A percentile compares a stretch with the other conserved stretches of the same genome.
phyloP scores from a whole-genome alignment of 2,329 filamentous ascomycete genomes.

The Ophiostoma montium region DNA sequence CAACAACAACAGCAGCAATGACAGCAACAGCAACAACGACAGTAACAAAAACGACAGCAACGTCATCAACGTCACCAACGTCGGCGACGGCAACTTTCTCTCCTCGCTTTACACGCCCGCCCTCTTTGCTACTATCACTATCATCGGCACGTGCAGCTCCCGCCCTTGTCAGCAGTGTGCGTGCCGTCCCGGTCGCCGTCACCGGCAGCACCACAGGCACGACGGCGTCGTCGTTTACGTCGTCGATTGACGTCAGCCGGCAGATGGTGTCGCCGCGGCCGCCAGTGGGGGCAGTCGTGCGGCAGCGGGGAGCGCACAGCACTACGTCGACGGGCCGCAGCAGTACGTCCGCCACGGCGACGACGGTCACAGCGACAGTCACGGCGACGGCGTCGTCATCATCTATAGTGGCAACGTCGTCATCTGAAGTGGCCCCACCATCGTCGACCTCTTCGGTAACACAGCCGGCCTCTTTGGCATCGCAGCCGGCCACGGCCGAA shows the following conservation, averaged over 20 bases:
- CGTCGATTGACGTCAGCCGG: background rate
- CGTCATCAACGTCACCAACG: no score
- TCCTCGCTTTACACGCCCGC: background rate
- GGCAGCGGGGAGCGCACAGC: background rate
- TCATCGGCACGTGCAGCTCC: slow-evolving; percentile 3
- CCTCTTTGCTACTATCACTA: background rate
- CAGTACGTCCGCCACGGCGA: background rate
- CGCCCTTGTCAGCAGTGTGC: slow-evolving; percentile 3
- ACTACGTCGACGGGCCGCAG: background rate
- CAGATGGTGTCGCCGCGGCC: background rate
- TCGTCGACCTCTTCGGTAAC: slow-evolving; percentile 8
- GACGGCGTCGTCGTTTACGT: background rate
- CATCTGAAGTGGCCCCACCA: slow-evolving; percentile 1
- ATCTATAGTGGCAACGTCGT: background rate
- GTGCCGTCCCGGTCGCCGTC: background rate
- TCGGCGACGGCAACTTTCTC: no score
- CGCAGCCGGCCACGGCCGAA: no score
- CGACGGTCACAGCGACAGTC: background rate
- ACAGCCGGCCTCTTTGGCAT: background rate
- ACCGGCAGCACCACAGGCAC: background rate
- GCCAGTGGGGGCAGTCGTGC: no score
- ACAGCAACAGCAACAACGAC: no score
- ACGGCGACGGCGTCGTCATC: background rate
- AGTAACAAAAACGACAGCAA: no score
- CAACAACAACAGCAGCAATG: no score